phyloP scores from a whole-genome alignment of 2,329 filamentous ascomycete genomes.

The Teratosphaeria pseudoeucalypti region DNA sequence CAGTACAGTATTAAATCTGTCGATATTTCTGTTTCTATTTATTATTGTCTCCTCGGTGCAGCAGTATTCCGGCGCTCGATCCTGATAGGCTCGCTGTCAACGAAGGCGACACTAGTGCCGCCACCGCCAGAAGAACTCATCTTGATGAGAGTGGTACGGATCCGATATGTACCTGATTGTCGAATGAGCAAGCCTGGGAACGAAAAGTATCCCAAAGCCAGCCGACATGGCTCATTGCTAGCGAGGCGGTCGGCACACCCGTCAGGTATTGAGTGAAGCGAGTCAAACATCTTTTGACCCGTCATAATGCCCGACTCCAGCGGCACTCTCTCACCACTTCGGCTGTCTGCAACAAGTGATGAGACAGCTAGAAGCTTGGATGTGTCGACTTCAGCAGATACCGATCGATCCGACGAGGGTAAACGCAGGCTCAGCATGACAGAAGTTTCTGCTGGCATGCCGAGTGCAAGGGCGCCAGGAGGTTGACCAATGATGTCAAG shows the following conservation, averaged over 20 bases:
- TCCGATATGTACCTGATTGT: slow-evolving; percentile 20
- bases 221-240: slow-evolving; percentile 18
- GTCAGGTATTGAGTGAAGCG: slow-evolving; percentile 20
- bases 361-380: slow-evolving; percentile 20
- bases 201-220: slow-evolving; percentile 21
- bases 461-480: slow-evolving; percentile 13
- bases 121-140: slow-evolving; percentile 14
- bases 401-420: slow-evolving; percentile 11
- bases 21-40: not conserved
- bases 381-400: slow-evolving; percentile 17
- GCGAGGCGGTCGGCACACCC: slow-evolving; percentile 16
- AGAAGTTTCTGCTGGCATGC: slow-evolving; percentile 20
- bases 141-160: slow-evolving; percentile 21
- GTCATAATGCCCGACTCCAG: slow-evolving; percentile 20
- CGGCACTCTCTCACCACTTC: slow-evolving; percentile 18
- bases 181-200: slow-evolving; percentile 23
- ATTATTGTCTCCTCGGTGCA: slow-evolving; percentile 3
- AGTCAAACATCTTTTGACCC: slow-evolving; percentile 25
- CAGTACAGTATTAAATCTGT: not conserved
- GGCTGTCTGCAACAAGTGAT: slow-evolving; percentile 19
- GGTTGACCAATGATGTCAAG: slow-evolving; percentile 25
- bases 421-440: slow-evolving; percentile 21
- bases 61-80: slow-evolving; percentile 13
- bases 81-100: slow-evolving; percentile 23
- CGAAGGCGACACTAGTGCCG: slow-evolving; percentile 12